Evolutionary conservation across 2,329 filamentous ascomycete genomes (phyloP), one percentile per base, ranked within the genome.

Genomic region (Claviceps humidiphila): DNA sequence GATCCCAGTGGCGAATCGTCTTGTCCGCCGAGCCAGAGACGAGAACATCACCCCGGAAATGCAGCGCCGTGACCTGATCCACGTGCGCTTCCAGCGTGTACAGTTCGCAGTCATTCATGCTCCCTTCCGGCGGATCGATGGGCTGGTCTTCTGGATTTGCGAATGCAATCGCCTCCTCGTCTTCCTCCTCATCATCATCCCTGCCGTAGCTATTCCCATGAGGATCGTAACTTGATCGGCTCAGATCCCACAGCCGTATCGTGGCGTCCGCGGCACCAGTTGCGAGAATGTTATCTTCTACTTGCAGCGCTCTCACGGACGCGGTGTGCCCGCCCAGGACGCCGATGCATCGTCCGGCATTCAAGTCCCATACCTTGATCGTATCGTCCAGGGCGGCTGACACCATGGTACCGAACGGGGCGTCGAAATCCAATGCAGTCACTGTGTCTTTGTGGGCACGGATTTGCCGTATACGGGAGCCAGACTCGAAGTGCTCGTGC

Each of bases 21-120:
- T 98, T 98, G 71, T 98, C 93, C 0, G 93, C 86, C 7, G 91
- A 97, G 13, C 93, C 93, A 2, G 93, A 98, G 37, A 98, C 89
- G 16, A 98, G 77, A 0, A 88, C 89, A 59, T 95, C 84, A 52
- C 87, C 87, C 54, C 83, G 80, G 71, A 98, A 95, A 69, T 97
- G 85, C 24, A 98, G 75, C 7, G 93, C 91, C 13, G 93, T 97
- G 57, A 98, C 85, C 71, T 96, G 91, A 57, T 89, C 91, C 26
- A 98, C 83, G 63, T 98, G 93, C 0, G 91, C 85, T 66, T 89
- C 83, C 26, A 98, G 77, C 0, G 88, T 88, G 66, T 87, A 91
- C n/a, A 97, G 73, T 14, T 85, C 83, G 66, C 91, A 96, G 62
- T 97, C 89, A 53, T 82, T 80, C 83, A 96, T 90, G 65, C 84